phyloP scores from a whole-genome alignment of 179 eudicot species.

The Corrigiola litoralis region DNA sequence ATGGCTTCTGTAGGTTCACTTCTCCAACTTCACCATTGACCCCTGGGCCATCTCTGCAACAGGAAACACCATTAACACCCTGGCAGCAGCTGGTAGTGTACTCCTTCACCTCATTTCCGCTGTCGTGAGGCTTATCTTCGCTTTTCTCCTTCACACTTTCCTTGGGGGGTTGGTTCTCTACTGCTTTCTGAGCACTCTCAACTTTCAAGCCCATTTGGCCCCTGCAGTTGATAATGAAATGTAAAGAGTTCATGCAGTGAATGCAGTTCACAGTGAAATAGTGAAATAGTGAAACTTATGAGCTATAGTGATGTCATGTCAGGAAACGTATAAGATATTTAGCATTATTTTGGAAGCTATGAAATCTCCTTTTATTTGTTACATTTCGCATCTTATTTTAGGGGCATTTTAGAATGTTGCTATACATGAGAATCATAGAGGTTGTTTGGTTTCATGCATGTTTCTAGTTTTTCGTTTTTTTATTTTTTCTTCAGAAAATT shows the following conservation, averaged over 20 bases:
- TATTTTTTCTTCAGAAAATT: too few relatives aligned
- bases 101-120: conserved; percentile 27
- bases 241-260: background rate
- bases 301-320: too few relatives aligned
- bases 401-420: too few relatives aligned
- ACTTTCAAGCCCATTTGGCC: conserved; percentile 71
- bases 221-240: conserved; percentile 36
- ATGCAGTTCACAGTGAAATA: background rate
- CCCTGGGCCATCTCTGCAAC: conserved; percentile 49
- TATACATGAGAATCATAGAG: too few relatives aligned
- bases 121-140: conserved; percentile 25
- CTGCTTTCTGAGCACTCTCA: conserved; percentile 34
- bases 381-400: too few relatives aligned
- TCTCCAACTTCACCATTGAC: conserved; percentile 30
- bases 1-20: conserved; percentile 5
- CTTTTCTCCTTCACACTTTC: conserved; percentile 20
- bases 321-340: too few relatives aligned
- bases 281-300: too few relatives aligned
- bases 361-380: too few relatives aligned
- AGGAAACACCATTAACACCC: conserved; percentile 57
- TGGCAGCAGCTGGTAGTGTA: conserved; percentile 65
- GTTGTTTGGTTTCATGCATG: too few relatives aligned
- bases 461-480: too few relatives aligned
- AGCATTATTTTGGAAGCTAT: too few relatives aligned
- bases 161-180: conserved; percentile 30